A percentile compares a stretch with the other conserved stretches of the same genome.
phyloP scores from a whole-genome alignment of 176 grass and related monocot species.

The Guadua angustifolia region DNA sequence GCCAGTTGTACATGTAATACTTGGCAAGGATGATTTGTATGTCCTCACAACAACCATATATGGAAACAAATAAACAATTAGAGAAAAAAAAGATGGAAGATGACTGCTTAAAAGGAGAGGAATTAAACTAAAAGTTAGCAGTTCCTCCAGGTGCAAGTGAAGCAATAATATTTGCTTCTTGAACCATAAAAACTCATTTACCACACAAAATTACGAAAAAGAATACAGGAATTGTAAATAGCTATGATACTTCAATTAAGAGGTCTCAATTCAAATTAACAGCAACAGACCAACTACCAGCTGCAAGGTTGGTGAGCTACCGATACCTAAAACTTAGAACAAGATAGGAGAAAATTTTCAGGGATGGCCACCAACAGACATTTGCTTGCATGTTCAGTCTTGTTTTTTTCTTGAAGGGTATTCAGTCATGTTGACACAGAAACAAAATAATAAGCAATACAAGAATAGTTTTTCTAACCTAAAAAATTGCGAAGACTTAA shows the following conservation, averaged over 20 bases:
- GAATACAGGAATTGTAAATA: slow-evolving; percentile 16
- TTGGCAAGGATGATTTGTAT: slow-evolving; percentile 29
- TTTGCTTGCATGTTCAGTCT: slow-evolving; percentile 44
- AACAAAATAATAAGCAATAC: slow-evolving; percentile 34
- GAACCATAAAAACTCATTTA: slow-evolving; percentile 14
- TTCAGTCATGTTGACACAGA: slow-evolving; percentile 33
- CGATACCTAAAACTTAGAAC: slow-evolving; percentile 44
- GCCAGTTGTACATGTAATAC: slow-evolving; percentile 42
- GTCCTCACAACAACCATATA: slow-evolving; percentile 27
- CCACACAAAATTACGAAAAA: neutral
- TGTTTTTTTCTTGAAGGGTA: slow-evolving; percentile 1
- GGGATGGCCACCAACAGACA: slow-evolving; percentile 23
- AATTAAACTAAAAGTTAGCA: slow-evolving; percentile 19
- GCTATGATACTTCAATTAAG: slow-evolving; percentile 7
- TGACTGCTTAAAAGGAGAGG: slow-evolving; percentile 11
- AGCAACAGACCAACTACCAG: slow-evolving; percentile 36
- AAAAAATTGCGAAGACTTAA: slow-evolving; percentile 18
- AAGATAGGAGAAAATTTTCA: slow-evolving; percentile 23
- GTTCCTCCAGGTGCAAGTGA: slow-evolving; percentile 16
- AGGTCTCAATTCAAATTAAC: slow-evolving; percentile 28
- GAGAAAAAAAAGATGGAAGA: neutral
- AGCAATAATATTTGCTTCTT: slow-evolving; percentile 31
- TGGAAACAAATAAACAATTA: slow-evolving; percentile 18
- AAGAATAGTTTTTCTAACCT: neutral
- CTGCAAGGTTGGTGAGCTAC: slow-evolving; percentile 46